phyloP scores from a whole-genome alignment of 768 basidiomycete species.

The Lentinula sp. region DNA sequence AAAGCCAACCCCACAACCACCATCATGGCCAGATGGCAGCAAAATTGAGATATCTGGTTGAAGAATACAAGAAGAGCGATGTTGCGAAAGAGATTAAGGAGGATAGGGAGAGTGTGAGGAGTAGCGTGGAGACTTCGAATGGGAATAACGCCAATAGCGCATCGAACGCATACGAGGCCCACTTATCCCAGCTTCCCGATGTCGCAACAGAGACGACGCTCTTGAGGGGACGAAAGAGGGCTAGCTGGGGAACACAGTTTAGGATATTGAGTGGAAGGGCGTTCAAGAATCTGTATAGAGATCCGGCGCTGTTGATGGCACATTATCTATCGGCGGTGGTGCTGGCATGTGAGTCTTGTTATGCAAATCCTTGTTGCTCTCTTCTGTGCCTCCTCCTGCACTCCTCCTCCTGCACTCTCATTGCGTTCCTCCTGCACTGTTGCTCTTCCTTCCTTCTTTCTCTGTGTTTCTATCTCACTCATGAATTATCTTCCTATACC shows the following conservation, averaged over 20 bases:
- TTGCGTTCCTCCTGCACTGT: not conserved
- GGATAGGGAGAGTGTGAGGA: conserved; percentile 50
- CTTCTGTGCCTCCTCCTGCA: not conserved
- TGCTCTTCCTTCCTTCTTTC: not conserved
- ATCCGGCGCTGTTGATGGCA: conserved; percentile 84
- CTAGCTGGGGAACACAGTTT: conserved; percentile 88
- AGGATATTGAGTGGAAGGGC: conserved; percentile 90
- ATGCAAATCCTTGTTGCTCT: not conserved
- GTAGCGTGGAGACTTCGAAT: conserved; percentile 20
- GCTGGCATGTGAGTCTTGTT: conserved; percentile 66
- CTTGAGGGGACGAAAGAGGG: conserved; percentile 70
- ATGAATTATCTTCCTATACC: not conserved
- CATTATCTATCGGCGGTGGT: conserved; percentile 85
- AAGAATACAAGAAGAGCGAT: conserved; percentile 61
- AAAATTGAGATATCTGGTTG: conserved; percentile 66
- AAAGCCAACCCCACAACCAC: conserved; percentile 17
- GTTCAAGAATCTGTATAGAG: conserved; percentile 97
- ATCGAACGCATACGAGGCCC: no score
- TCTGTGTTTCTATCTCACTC: conserved; percentile 1
- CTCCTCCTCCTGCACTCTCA: not conserved
- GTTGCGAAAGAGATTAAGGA: conserved; percentile 55
- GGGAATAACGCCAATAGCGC: conserved; percentile 20
- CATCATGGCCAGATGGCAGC: conserved; percentile 37
- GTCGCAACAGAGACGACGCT: conserved; percentile 62
- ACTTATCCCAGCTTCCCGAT: conserved; percentile 45